Conservation (phyloP, 208 protist species). For the Endotrypanum monterogeii region DNA sequence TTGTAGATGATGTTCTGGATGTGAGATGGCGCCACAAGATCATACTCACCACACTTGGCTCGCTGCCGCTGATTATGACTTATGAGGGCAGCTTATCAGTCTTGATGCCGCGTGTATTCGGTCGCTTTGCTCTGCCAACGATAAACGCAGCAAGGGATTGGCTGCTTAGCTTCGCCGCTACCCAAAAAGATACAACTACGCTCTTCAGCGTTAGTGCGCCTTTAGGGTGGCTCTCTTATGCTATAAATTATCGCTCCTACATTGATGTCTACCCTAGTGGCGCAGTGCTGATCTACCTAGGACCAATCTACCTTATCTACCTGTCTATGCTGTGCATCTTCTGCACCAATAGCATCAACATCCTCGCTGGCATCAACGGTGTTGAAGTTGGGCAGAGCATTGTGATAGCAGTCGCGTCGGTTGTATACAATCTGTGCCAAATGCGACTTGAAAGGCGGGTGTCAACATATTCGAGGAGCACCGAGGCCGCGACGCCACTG, state of each 20-base stretch:
- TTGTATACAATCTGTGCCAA: conserved; percentile 96
- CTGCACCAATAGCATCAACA: conserved; percentile 99
- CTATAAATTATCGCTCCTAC: conserved; percentile 13
- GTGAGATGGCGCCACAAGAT: conserved; percentile 98
- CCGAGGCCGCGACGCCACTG: background rate
- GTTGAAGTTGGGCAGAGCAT: conserved; percentile 97
- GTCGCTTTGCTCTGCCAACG: conserved; percentile 19
- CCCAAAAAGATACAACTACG: background rate
- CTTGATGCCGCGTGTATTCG: conserved; percentile 78
- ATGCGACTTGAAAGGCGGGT: conserved; percentile 56
- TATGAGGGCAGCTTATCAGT: conserved; percentile 93
- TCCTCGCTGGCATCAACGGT: conserved; percentile 99
- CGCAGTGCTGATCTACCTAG: conserved; percentile 69
- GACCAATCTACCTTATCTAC: conserved; percentile 96
- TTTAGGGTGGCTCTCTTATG: conserved; percentile 23
- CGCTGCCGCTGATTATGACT: conserved; percentile 92
- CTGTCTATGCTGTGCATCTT: conserved; percentile 97
- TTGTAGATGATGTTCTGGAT: conserved; percentile 99
- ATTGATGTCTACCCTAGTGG: conserved; percentile 15
- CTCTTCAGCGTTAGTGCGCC: background rate
- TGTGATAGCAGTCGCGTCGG: conserved; percentile 92
- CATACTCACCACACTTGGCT: conserved; percentile 95
- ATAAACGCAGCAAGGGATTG: conserved; percentile 14
- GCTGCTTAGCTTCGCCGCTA: conserved; percentile 9
- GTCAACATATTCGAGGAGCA: background rate